These are phyloP conservation scores for Penicillium paxilli DNA, from an alignment of 495 filamentous ascomycete species.

Conservation along the genomic window DNA sequence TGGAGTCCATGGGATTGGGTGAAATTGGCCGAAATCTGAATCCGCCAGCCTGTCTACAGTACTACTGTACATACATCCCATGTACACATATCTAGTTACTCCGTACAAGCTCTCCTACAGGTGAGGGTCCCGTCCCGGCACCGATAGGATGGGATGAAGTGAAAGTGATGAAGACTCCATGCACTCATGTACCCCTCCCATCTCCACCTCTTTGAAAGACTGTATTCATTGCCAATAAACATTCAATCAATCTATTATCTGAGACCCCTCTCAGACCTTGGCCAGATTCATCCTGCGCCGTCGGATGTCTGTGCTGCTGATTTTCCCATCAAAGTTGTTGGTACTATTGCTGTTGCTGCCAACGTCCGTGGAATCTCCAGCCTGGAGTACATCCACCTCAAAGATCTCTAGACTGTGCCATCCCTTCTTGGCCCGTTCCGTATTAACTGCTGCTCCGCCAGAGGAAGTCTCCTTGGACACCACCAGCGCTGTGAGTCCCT, in stretches of 20 bases:
- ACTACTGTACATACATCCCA: not conserved
- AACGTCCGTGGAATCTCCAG: conserved; percentile 54
- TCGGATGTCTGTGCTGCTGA: conserved; percentile 82
- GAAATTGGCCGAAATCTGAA: conserved; percentile 23
- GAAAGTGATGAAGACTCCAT: not conserved
- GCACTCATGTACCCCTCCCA: not conserved
- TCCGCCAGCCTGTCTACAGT: not conserved
- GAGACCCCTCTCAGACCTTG: conserved; percentile 22
- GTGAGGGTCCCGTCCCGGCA: too few relatives aligned
- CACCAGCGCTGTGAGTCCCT: conserved; percentile 75
- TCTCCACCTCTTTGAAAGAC: not conserved
- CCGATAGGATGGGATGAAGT: not conserved
- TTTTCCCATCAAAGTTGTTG: conserved; percentile 74
- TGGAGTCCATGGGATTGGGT: conserved; percentile 20
- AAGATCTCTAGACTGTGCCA: conserved; percentile 78
- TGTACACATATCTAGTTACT: not conserved
- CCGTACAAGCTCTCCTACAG: not conserved
- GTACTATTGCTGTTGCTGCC: too few relatives aligned
- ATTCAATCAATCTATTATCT: too few relatives aligned
- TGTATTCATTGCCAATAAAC: not conserved
- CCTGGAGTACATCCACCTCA: conserved; percentile 88
- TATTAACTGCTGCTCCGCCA: conserved; percentile 83
- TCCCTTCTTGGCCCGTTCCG: conserved; percentile 71
- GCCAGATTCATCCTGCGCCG: conserved; percentile 47
- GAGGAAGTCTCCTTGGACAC: conserved; percentile 87